Evolutionary conservation across 2,329 filamentous ascomycete species (phyloP).

Genomic region (Fusarium aywerte): DNA sequence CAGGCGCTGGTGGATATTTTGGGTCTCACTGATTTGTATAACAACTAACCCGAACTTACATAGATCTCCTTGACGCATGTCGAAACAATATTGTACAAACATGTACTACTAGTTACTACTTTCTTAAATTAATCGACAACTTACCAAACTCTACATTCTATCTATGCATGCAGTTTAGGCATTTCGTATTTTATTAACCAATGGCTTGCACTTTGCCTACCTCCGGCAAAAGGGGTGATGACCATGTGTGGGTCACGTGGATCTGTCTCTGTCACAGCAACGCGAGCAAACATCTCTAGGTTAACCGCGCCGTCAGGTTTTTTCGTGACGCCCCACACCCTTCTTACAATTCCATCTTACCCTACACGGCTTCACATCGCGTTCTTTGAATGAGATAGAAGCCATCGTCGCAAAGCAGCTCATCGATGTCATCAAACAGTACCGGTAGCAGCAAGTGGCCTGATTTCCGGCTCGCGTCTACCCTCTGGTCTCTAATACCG

Average conservation of each 20-base stretch:
- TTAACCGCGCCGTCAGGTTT: conserved; percentile 43
- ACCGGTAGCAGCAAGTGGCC: conserved; percentile 48
- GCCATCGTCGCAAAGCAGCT: conserved; percentile 32
- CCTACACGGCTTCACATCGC: conserved; percentile 41
- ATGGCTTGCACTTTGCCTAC: not conserved
- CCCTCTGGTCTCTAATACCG: conserved; percentile 44
- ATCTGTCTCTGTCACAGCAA: conserved; percentile 19
- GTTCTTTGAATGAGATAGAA: conserved; percentile 27
- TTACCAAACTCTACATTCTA: not conserved
- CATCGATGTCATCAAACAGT: conserved; percentile 46
- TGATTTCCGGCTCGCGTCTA: conserved; percentile 50
- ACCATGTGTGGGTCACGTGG: conserved; percentile 37
- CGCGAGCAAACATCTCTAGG: conserved; percentile 25
- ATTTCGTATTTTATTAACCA: not conserved
- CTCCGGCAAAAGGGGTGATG: not conserved
- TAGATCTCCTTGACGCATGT: conserved; percentile 43
- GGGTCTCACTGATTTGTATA: conserved; percentile 36
- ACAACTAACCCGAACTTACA: conserved; percentile 25
- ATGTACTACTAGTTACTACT: conserved; percentile 22
- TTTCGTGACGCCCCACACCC: conserved; percentile 46
- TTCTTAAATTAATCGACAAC: conserved; percentile 23
- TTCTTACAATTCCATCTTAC: conserved; percentile 38
- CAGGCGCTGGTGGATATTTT: conserved; percentile 19
- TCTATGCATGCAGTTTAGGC: not conserved
- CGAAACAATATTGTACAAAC: conserved; percentile 24